These are phyloP conservation scores for Pichia kudriavzevii DNA, from an alignment of 1,139 yeast species.

Conservation along the genomic window DNA sequence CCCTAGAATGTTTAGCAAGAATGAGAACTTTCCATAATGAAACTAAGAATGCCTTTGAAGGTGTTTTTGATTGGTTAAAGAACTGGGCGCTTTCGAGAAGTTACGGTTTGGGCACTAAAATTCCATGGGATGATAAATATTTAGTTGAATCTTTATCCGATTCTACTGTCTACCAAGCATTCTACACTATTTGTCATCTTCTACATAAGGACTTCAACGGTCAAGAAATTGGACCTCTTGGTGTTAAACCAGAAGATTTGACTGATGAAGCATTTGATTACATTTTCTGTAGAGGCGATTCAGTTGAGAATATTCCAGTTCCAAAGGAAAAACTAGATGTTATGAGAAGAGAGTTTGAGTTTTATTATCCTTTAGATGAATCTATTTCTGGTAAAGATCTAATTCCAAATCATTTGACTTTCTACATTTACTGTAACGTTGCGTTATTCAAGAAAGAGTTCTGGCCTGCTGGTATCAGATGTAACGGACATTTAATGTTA, in stretches of 20 bases:
- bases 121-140: slow-evolving; percentile 96
- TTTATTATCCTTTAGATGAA: slow-evolving; percentile 87
- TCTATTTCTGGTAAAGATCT: slow-evolving; percentile 95
- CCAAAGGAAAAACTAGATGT: slow-evolving; percentile 59
- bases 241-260: slow-evolving; percentile 75
- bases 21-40: slow-evolving; percentile 82
- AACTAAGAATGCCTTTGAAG: slow-evolving; percentile 88
- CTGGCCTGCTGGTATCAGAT: slow-evolving; percentile 95
- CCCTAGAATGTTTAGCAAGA: slow-evolving; percentile 66
- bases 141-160: slow-evolving; percentile 94
- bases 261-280: slow-evolving; percentile 93
- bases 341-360: slow-evolving; percentile 90
- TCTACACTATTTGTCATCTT: slow-evolving; percentile 83
- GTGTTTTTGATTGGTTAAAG: slow-evolving; percentile 92
- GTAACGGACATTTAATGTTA: slow-evolving; percentile 90
- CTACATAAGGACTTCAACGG: slow-evolving; percentile 88
- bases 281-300: slow-evolving; percentile 62
- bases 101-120: slow-evolving; percentile 89
- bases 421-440: slow-evolving; percentile 86
- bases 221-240: slow-evolving; percentile 59
- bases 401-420: slow-evolving; percentile 94
- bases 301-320: slow-evolving; percentile 52
- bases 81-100: slow-evolving; percentile 99
- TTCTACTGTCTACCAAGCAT: slow-evolving; percentile 94
- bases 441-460: slow-evolving; percentile 83